Conservation (phyloP, 257 asterid genomes). For the Ehretia macrophylla region DNA sequence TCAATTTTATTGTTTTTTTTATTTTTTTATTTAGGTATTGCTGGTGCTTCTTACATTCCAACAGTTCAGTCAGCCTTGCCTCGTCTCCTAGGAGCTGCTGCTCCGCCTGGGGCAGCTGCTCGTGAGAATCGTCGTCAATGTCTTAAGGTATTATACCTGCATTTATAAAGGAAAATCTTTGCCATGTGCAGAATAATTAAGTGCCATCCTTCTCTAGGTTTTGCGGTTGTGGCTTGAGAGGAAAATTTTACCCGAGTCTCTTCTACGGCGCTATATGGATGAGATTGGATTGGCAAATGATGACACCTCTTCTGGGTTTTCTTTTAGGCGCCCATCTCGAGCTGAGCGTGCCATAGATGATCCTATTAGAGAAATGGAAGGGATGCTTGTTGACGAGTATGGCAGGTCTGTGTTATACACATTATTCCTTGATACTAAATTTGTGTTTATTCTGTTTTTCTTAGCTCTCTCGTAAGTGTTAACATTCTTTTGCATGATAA, state of each 20-base stretch:
- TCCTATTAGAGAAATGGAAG: slow-evolving; percentile 99
- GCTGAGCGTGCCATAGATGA: slow-evolving; percentile 92
- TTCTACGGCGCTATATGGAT: slow-evolving; percentile 69
- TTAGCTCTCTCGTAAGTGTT: too few species aligned
- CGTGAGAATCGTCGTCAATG: slow-evolving; percentile 97
- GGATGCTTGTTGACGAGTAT: slow-evolving; percentile 93
- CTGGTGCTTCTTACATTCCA: slow-evolving; percentile 92
- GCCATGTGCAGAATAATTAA: slow-evolving; percentile 18
- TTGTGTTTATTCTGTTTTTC: background rate
- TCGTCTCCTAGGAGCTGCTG: slow-evolving; percentile 86
- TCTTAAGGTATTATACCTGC: slow-evolving; percentile 51
- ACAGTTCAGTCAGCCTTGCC: slow-evolving; percentile 80
- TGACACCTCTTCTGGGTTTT: slow-evolving; percentile 60
- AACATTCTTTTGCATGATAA: too few species aligned
- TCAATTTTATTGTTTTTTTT: slow-evolving; percentile 19
- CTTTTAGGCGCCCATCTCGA: slow-evolving; percentile 83
- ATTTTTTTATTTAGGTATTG: slow-evolving; percentile 90
- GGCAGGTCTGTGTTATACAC: slow-evolving; percentile 56
- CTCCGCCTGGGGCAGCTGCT: slow-evolving; percentile 80
- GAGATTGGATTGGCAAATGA: slow-evolving; percentile 55
- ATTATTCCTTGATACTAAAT: background rate
- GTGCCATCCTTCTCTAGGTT: slow-evolving; percentile 44
- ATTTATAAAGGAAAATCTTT: slow-evolving; percentile 8
- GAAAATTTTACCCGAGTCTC: slow-evolving; percentile 79
- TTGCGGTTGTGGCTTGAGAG: slow-evolving; percentile 97